Evolutionary conservation across 768 basidiomycete genomes (phyloP).

Genomic region (Austroboletus eburneus): DNA sequence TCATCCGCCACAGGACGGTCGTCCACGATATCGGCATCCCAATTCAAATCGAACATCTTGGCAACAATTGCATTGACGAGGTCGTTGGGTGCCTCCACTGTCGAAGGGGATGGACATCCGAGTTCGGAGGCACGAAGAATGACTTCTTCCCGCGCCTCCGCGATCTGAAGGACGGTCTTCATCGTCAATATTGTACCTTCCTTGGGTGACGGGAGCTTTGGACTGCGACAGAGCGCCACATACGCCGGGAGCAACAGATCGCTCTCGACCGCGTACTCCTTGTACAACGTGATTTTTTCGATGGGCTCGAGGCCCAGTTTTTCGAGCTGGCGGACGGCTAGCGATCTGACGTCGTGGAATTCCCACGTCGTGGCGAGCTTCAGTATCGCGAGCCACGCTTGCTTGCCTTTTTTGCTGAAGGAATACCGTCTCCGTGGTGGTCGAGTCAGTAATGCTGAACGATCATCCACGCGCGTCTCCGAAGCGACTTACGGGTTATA

Average conservation of each 20-base stretch:
- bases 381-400: slow-evolving; percentile 54
- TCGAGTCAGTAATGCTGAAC: neutral
- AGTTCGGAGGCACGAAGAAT: slow-evolving; percentile 32
- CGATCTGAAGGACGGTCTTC: slow-evolving; percentile 52
- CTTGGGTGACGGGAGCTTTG: slow-evolving; percentile 44
- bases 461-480: no score
- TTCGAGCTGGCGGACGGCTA: slow-evolving; percentile 54
- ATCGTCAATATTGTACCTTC: slow-evolving; percentile 58
- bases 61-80: slow-evolving; percentile 27
- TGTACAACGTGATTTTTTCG: slow-evolving; percentile 55
- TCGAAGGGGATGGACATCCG: slow-evolving; percentile 28
- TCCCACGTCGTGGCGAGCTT: slow-evolving; percentile 50
- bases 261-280: slow-evolving; percentile 45
- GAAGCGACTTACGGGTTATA: slow-evolving; percentile 41
- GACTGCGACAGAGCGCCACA: slow-evolving; percentile 47
- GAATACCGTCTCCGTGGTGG: slow-evolving; percentile 46
- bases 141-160: slow-evolving; percentile 47
- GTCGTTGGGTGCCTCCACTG: slow-evolving; percentile 23
- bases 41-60: slow-evolving; percentile 30
- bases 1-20: neutral
- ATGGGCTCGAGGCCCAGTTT: slow-evolving; percentile 43
- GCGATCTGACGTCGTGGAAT: slow-evolving; percentile 47
- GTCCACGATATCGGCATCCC: neutral
- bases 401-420: slow-evolving; percentile 44
- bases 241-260: slow-evolving; percentile 51